These are phyloP conservation scores for Apiospora hydei DNA, from an alignment of 2,329 filamentous ascomycete genomes.

Conservation along the genomic window DNA sequence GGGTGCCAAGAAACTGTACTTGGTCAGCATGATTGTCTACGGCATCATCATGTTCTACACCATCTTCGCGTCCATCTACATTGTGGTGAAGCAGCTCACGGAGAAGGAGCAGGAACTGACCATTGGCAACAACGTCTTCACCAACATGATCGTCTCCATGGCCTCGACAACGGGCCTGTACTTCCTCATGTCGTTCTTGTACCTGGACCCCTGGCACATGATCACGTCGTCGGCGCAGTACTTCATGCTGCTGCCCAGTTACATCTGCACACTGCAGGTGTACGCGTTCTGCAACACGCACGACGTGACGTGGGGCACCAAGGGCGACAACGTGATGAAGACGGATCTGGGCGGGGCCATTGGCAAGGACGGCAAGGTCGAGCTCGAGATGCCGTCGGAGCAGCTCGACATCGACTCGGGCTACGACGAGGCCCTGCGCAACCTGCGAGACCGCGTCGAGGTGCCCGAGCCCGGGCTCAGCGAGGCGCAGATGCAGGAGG, in stretches of 20 bases:
- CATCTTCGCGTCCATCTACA: constrained; percentile 86
- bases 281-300: constrained; percentile 99
- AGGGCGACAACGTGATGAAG: constrained; percentile 94
- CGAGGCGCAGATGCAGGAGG: constrained; percentile 90
- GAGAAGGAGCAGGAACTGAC: constrained; percentile 53
- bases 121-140: constrained; percentile 89
- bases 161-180: constrained; percentile 90
- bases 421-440: constrained; percentile 95
- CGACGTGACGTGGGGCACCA: constrained; percentile 98
- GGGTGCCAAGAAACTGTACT: constrained; percentile 89
- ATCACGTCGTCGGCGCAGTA: constrained; percentile 92
- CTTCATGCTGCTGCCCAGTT: constrained; percentile 88
- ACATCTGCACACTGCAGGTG: constrained; percentile 97
- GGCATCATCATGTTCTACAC: constrained; percentile 95
- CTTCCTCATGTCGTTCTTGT: constrained; percentile 95
- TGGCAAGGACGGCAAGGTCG: constrained; percentile 79
- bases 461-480: constrained; percentile 68
- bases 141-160: constrained; percentile 91
- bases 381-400: constrained; percentile 96
- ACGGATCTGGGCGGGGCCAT: constrained; percentile 91
- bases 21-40: constrained; percentile 89
- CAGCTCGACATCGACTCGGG: constrained; percentile 98
- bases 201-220: constrained; percentile 99
- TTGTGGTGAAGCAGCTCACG: constrained; percentile 82
- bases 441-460: constrained; percentile 91